These are phyloP conservation scores for barrel medic (Medicago truncatula) DNA, from an alignment of 306 rosid species.

Conservation along the genomic window MtrunA17r5.0-ANR NC_053046.1:39112001-39112500, in stretches of 20 bases:
- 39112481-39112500: slow-evolving; percentile 18
- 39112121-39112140: neutral
- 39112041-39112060: slow-evolving; percentile 8
- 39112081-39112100: slow-evolving; percentile 23
- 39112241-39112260: neutral
- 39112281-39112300: neutral
- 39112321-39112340: slow-evolving; percentile 84
- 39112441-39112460: no score
- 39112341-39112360: slow-evolving; percentile 65
- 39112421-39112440: neutral
- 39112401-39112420: slow-evolving; percentile 70
- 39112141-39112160: slow-evolving; percentile 9
- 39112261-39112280: slow-evolving; percentile 4
- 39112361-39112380: slow-evolving; percentile 96
- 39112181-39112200: slow-evolving; percentile 16
- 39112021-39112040: slow-evolving; percentile 17
- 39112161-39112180: slow-evolving; percentile 1
- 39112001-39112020: neutral
- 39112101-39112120: neutral
- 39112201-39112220: slow-evolving; percentile 24
- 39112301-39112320: slow-evolving; percentile 26
- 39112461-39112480: neutral
- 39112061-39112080: neutral
- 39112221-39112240: slow-evolving; percentile 20
- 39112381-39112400: slow-evolving; percentile 79